Percentiles rank a stretch among this genome's conserved stretches.
These are phyloP conservation scores for Lactarius deliciosus DNA, from an alignment of 768 basidiomycete genomes.

Conservation along the genomic window DNA sequence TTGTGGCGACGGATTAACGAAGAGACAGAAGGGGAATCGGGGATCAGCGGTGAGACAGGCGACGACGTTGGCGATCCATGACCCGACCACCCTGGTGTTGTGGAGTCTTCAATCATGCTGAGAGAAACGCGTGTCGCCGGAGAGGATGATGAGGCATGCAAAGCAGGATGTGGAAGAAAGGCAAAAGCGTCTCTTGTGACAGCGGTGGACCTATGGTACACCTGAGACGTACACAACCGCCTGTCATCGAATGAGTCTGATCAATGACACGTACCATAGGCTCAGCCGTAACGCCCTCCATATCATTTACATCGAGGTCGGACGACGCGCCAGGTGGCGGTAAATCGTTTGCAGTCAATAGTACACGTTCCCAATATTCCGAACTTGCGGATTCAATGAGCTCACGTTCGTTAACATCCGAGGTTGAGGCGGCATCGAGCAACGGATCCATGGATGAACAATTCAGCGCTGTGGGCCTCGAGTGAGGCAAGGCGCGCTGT, in stretches of 20 bases:
- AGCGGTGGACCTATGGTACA: not conserved
- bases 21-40: not conserved
- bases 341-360: not conserved
- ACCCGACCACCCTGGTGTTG: not conserved
- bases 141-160: not conserved
- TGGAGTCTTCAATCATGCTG: not conserved
- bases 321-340: not conserved
- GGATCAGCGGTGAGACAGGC: constrained; percentile 1
- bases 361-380: constrained; percentile 22
- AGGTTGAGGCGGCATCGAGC: constrained; percentile 20
- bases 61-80: constrained; percentile 9
- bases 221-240: constrained; percentile 15
- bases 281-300: not conserved
- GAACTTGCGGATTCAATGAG: constrained; percentile 21
- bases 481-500: not conserved
- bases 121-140: not conserved
- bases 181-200: not conserved
- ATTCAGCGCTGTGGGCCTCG: not conserved
- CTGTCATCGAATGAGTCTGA: not conserved
- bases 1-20: not conserved
- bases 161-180: not conserved
- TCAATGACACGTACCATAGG: constrained; percentile 6
- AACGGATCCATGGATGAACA: not conserved
- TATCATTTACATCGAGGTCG: constrained; percentile 5
- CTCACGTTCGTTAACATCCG: constrained; percentile 26